These are phyloP conservation scores for Microsporum audouinii DNA, from an alignment of 2,329 filamentous ascomycete species.

Conservation along the genomic window DNA sequence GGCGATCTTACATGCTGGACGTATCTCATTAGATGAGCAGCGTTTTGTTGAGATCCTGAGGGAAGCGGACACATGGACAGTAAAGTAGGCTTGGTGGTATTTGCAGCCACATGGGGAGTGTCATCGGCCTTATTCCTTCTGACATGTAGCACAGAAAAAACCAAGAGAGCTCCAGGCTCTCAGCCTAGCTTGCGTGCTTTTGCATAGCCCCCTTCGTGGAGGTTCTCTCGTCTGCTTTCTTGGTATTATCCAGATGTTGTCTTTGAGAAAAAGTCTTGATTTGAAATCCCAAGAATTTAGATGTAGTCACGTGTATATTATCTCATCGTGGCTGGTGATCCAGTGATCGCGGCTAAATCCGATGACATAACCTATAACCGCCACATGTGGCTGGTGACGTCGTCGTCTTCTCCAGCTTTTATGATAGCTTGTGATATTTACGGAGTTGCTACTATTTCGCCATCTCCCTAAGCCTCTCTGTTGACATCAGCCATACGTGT, in stretches of 20 bases:
- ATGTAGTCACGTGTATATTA: neutral
- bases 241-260: neutral
- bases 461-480: neutral
- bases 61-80: constrained; percentile 46
- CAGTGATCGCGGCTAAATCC: neutral
- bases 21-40: constrained; percentile 70
- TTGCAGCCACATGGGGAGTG: neutral
- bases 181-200: neutral
- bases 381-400: neutral
- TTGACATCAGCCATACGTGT: neutral
- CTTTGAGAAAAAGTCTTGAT: neutral
- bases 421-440: neutral
- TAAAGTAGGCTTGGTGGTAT: constrained; percentile 33
- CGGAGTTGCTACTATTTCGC: neutral
- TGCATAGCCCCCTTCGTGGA: neutral
- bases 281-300: neutral
- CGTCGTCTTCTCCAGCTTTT: neutral
- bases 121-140: neutral
- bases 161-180: neutral
- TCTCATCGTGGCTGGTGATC: neutral
- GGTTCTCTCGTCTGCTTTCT: neutral
- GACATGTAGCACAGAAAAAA: neutral
- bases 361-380: neutral
- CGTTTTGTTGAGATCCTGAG: constrained; percentile 59
- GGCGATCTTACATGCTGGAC: constrained; percentile 78